A percentile compares a stretch with the other conserved stretches of the same genome.
Evolutionary conservation across 2,329 filamentous ascomycete genomes (phyloP).

Genomic region (Dactylella cylindrospora): DNA sequence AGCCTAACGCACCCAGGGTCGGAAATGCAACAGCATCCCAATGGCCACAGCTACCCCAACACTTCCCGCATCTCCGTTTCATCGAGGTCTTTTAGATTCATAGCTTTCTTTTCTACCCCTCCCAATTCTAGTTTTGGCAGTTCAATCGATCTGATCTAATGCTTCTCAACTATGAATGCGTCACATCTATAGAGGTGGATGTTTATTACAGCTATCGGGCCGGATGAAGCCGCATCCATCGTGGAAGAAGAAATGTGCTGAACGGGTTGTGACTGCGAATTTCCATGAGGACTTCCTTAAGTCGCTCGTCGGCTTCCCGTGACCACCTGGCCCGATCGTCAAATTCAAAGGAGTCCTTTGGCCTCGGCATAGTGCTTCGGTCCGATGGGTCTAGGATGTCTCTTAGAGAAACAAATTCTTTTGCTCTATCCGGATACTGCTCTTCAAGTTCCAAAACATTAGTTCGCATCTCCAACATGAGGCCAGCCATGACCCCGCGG

Average conservation of each 20-base stretch:
- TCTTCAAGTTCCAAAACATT: background rate
- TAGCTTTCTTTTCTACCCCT: too few relatives aligned
- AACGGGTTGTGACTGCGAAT: slow-evolving; percentile 8
- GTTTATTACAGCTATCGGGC: slow-evolving; percentile 4
- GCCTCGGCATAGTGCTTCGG: background rate
- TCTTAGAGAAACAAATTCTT: slow-evolving; percentile 9
- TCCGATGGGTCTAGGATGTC: slow-evolving; percentile 12
- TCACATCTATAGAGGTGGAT: slow-evolving; percentile 1
- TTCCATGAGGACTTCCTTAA: background rate
- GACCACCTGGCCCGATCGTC: too few relatives aligned
- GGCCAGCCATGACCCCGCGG: background rate
- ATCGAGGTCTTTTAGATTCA: background rate
- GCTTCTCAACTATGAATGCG: slow-evolving; percentile 14
- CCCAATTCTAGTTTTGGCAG: too few relatives aligned
- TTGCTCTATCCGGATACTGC: slow-evolving; percentile 2
- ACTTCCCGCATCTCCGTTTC: too few relatives aligned
- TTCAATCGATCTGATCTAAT: too few relatives aligned
- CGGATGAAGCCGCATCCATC: background rate
- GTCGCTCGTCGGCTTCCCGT: background rate
- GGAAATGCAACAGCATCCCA: slow-evolving; percentile 4
- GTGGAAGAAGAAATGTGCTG: slow-evolving; percentile 4
- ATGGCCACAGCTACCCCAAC: slow-evolving; percentile 7
- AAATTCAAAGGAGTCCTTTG: background rate
- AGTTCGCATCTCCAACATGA: background rate
- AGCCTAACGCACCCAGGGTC: background rate